Evolutionary conservation across 176 grass and related monocot genomes (phyloP), one percentile per base, ranked within the genome.

Genomic region (sorghum (Sorghum bicolor)): DNA sequence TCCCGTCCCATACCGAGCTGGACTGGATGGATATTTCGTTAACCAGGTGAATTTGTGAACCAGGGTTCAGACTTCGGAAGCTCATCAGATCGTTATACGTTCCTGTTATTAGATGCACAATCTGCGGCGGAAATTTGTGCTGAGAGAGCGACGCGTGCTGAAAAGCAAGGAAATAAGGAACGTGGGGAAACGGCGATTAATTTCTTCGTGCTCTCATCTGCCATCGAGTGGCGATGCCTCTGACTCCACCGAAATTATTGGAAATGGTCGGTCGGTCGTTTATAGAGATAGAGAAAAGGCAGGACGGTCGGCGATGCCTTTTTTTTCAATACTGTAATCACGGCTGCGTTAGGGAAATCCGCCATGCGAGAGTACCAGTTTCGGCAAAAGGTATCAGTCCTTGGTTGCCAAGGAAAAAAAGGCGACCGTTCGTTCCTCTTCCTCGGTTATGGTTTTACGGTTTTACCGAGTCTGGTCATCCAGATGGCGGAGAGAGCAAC

Each of bases 241-340:
- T 17, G 67, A 79, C 39, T 81, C 40, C 52, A 52, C 47, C 45
- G 36, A 58, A 48, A 86, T 90, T 78, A 90, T 90, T 83, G 79
- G 37, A n/a, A 61, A 79, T 32, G 57, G 57, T 64, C 25, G 26
- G 26, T 38, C 47, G 71, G 72, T 30, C 63, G 45, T 55, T 70
- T 57, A 66, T 32, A 6, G 44, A 75, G 31, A 50, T 13, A 5
- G 37, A 39, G 2, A 80, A 33, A 75, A 28, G 10, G 60, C 58
- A 2, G 47, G 62, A 13, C 13, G 3, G 65, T 17, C 43, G 58
- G 43, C 20, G 15, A 36, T 41, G 41, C 20, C 28, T 1, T 17
- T 67, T 30, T 15, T 67, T 34, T 36, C 39, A 72, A 44, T 40
- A 57, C 11, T 7, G 14, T 25, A 25, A 28, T 41, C 30, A n/a